Conservation (phyloP, 2,329 filamentous ascomycete genomes). For the Diaporthe batatas region DNA sequence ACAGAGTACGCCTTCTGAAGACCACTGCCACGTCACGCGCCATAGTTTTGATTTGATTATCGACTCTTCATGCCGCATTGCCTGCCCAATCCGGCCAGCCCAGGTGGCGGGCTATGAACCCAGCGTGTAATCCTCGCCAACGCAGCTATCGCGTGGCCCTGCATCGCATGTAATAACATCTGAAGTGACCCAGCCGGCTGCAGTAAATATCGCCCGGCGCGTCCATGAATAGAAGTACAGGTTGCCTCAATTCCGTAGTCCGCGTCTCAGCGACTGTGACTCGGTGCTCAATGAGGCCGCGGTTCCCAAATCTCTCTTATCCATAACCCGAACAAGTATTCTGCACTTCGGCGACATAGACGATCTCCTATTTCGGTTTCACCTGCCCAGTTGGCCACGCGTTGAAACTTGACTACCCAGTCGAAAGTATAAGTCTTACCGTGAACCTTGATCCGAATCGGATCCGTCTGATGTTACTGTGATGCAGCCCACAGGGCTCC, state of each 20-base stretch:
- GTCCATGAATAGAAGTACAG: neutral
- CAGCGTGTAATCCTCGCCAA: neutral
- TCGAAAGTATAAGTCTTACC: neutral
- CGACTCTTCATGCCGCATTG: too few relatives aligned
- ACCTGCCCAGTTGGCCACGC: slow-evolving; percentile 11
- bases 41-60: neutral
- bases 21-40: neutral
- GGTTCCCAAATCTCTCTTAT: neutral
- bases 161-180: neutral
- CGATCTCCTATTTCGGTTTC: slow-evolving; percentile 13
- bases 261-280: neutral
- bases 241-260: too few relatives aligned
- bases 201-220: neutral
- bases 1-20: neutral
- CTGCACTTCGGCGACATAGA: neutral
- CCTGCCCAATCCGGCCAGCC: neutral
- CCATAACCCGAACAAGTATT: neutral
- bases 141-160: neutral
- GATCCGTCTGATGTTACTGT: slow-evolving; percentile 22
- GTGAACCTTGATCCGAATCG: slow-evolving; percentile 20
- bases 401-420: slow-evolving; percentile 26
- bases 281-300: neutral
- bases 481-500: slow-evolving; percentile 3
- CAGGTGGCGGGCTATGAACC: neutral
- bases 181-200: too few relatives aligned